A percentile compares a stretch with the other conserved stretches of the same genome.
Evolutionary conservation across 148 eudicot species (phyloP).

Genomic region (Drosera capensis): DNA sequence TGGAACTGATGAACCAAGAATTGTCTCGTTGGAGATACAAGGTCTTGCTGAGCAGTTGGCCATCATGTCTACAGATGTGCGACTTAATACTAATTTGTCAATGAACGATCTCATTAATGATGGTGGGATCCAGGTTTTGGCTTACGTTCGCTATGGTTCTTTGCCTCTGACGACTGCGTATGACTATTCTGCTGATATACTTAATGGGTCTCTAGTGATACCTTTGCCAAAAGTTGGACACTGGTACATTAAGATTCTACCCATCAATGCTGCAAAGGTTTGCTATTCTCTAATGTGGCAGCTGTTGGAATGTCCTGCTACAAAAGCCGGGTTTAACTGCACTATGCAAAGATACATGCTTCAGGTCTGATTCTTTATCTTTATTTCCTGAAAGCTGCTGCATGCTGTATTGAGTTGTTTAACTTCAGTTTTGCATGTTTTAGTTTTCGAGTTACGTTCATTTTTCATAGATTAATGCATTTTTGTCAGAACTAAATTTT

Average conservation of each 20-base stretch:
- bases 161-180: conserved; percentile 36
- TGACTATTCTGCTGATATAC: conserved; percentile 60
- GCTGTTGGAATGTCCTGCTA: conserved; percentile 51
- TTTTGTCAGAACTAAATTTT: too few relatives aligned
- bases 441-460: too few relatives aligned
- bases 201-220: conserved; percentile 40
- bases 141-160: conserved; percentile 77
- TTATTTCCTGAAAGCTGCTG: too few relatives aligned
- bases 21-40: conserved; percentile 44
- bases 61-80: conserved; percentile 27
- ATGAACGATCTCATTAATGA: conserved; percentile 14
- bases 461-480: too few relatives aligned
- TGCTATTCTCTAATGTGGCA: conserved; percentile 63
- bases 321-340: conserved; percentile 70
- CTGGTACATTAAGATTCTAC: conserved; percentile 59
- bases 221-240: conserved; percentile 58
- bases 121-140: conserved; percentile 28
- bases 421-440: too few relatives aligned
- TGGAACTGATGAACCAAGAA: conserved; percentile 27
- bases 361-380: conserved; percentile 38
- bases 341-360: conserved; percentile 45
- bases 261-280: conserved; percentile 22
- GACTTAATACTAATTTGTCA: conserved; percentile 17
- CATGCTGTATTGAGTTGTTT: too few relatives aligned
- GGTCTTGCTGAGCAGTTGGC: conserved; percentile 37